Evolutionary conservation across 768 basidiomycete species (phyloP).

Genomic region (Calocybe gangraenosa): DNA sequence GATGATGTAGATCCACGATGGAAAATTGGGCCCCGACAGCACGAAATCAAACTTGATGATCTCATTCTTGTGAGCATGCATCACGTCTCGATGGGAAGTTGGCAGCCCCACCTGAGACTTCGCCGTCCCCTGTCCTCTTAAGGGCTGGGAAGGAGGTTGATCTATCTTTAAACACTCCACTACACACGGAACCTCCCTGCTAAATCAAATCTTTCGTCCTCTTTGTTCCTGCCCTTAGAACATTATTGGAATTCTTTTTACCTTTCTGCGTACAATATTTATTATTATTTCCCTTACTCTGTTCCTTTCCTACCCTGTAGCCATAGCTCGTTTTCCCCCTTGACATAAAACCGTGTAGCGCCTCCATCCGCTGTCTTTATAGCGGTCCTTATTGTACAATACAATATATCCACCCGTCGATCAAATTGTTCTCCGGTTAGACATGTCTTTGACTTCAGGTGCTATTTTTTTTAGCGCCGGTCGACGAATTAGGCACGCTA

Average conservation of each 20-base stretch:
- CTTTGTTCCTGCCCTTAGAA: too few relatives aligned
- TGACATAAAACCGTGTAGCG: background rate
- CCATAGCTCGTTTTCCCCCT: constrained; percentile 9
- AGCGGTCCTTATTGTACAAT: background rate
- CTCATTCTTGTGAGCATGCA: constrained; percentile 74
- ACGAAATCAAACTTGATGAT: constrained; percentile 58
- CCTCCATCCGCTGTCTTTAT: background rate
- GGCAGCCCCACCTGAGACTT: constrained; percentile 76
- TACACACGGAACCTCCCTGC: too few relatives aligned
- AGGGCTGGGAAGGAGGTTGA: background rate
- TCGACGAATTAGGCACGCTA: too few relatives aligned
- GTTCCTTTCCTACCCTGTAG: constrained; percentile 9
- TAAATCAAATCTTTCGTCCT: background rate
- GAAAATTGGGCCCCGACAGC: constrained; percentile 53
- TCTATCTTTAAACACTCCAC: too few relatives aligned
- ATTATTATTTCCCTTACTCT: background rate
- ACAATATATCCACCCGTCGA: background rate
- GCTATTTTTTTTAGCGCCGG: constrained; percentile 3
- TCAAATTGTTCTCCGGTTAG: background rate
- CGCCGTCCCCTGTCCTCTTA: constrained; percentile 28
- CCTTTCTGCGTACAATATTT: background rate
- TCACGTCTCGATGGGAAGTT: constrained; percentile 78
- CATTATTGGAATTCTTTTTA: too few relatives aligned
- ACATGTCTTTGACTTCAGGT: too few relatives aligned
- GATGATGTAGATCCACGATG: constrained; percentile 59